Evolutionary conservation across 2,329 filamentous ascomycete species (phyloP), one percentile per base, ranked within the genome.

Genomic region (Alternaria rosae): DNA sequence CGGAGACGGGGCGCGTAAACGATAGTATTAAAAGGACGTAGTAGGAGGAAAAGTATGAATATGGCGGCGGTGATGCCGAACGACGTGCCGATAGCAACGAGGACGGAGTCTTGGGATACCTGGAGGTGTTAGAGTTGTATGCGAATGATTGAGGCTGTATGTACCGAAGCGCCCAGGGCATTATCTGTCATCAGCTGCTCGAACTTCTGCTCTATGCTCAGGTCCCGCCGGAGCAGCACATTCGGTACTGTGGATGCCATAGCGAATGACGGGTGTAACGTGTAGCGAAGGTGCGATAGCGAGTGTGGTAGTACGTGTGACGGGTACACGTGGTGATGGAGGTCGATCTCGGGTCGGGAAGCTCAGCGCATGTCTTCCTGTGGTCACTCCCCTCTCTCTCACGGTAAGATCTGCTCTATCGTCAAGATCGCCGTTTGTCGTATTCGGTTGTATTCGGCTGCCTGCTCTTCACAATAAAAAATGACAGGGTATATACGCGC

Each of bases 1-100:
- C 97, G 97, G 51, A 96, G 85, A 78, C 96, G 94, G 42, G 95
- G 95, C 4, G 95, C 94, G 81, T 99, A 99, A 50, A 99, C 92
- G 70, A 94, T 87, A 58, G 90, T 91, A 79, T 98, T 94, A 80
- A 94, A 93, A 6, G 95, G 95, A 63, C 95, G 92, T 57, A 98
- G 85, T 71, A 97, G 83, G 65, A 93, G 97, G 85, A 98, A 99
- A 67, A 89, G 81, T 61, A 97, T 77, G 65, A 92, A 89, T 70
- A 97, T 89, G 69, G 89, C 84, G 65, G 86, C 74, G 9, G 93
- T 92, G 74, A 95, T 83, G 57, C 88, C 91, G 45, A 97, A 76
- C 4, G 94, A 97, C 21, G 91, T 93, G 66, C 85, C 91, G 45
- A 98, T 82, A 51, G 94, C 93, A 61, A 92, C 91, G 80, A 90